A percentile compares a stretch with the other conserved stretches of the same genome.
These are phyloP conservation scores for Candolleomyces efflorescens DNA, from an alignment of 768 basidiomycete species.

Conservation along the genomic window DNA sequence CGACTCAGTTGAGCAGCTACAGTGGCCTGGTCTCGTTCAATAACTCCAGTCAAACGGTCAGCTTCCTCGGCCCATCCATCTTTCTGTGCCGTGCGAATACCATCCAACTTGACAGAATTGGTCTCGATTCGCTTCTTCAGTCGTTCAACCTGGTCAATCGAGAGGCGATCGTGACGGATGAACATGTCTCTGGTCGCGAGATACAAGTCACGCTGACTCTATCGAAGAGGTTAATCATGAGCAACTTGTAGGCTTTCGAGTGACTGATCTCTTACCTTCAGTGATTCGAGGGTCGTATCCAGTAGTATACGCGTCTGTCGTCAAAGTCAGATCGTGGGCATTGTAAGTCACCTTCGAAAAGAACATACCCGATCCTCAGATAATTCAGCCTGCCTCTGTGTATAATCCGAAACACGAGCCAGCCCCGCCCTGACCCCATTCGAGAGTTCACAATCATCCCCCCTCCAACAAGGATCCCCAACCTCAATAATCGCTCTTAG, in stretches of 20 bases:
- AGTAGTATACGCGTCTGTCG: slow-evolving; percentile 59
- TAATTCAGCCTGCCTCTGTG: slow-evolving; percentile 68
- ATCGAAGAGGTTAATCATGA: background rate
- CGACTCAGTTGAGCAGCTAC: slow-evolving; percentile 73
- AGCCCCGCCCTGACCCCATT: slow-evolving; percentile 74
- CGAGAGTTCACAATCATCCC: slow-evolving; percentile 77
- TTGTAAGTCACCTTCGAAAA: background rate
- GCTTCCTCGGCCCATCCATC: slow-evolving; percentile 86
- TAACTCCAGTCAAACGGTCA: slow-evolving; percentile 63
- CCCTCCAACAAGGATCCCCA: slow-evolving; percentile 79
- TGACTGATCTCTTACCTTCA: slow-evolving; percentile 51
- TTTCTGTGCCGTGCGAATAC: slow-evolving; percentile 62
- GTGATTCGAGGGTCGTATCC: slow-evolving; percentile 66
- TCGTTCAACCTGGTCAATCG: slow-evolving; percentile 83
- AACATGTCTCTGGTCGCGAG: slow-evolving; percentile 85
- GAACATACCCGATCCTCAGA: slow-evolving; percentile 65
- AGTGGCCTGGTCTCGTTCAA: slow-evolving; percentile 83
- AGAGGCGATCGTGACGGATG: slow-evolving; percentile 82
- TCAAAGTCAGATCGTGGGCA: slow-evolving; percentile 3
- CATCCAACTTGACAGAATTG: slow-evolving; percentile 73
- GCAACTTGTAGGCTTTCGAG: background rate
- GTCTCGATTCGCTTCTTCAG: slow-evolving; percentile 83
- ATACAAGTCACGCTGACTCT: slow-evolving; percentile 72
- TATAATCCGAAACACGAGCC: slow-evolving; percentile 59
- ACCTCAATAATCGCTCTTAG: slow-evolving; percentile 74